phyloP scores from a whole-genome alignment of 441 rosid species.

The Cnidoscolus chayamansa region DNA sequence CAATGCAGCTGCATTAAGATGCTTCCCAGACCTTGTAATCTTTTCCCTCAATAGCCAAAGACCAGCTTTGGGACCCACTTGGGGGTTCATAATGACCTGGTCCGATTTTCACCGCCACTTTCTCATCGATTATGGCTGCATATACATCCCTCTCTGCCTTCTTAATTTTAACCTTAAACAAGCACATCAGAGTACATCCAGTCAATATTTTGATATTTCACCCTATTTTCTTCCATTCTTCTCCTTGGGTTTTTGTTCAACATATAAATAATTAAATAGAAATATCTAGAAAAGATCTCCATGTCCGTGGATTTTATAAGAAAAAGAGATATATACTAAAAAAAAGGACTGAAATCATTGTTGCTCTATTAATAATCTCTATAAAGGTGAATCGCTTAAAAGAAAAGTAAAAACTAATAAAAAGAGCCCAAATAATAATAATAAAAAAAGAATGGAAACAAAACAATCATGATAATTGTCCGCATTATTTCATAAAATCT shows the following conservation, averaged over 20 bases:
- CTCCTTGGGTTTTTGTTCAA: neutral
- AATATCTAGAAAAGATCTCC: too few relatives aligned
- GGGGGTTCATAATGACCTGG: slow-evolving; percentile 86
- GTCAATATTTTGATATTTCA: slow-evolving; percentile 8
- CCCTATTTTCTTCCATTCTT: neutral
- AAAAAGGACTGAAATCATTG: too few relatives aligned
- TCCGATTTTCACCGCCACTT: slow-evolving; percentile 81
- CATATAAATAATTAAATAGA: neutral
- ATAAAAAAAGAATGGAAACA: neutral
- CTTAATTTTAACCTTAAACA: slow-evolving; percentile 52
- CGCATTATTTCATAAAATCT: neutral
- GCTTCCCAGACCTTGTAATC: slow-evolving; percentile 91
- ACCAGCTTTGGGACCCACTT: slow-evolving; percentile 52
- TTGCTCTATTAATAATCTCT: too few relatives aligned
- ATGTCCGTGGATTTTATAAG: too few relatives aligned
- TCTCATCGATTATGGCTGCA: slow-evolving; percentile 72
- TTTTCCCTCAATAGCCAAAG: slow-evolving; percentile 53
- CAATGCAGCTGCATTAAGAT: slow-evolving; percentile 27
- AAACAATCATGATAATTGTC: neutral
- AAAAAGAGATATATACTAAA: too few relatives aligned
- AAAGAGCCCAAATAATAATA: too few relatives aligned
- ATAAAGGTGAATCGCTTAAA: too few relatives aligned
- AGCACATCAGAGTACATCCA: neutral
- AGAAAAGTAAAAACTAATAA: too few relatives aligned
- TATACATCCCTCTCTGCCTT: slow-evolving; percentile 81